A percentile compares a stretch with the other conserved stretches of the same genome.
Evolutionary conservation across 495 filamentous ascomycete species (phyloP).

Genomic region (Lichina pygmaea): DNA sequence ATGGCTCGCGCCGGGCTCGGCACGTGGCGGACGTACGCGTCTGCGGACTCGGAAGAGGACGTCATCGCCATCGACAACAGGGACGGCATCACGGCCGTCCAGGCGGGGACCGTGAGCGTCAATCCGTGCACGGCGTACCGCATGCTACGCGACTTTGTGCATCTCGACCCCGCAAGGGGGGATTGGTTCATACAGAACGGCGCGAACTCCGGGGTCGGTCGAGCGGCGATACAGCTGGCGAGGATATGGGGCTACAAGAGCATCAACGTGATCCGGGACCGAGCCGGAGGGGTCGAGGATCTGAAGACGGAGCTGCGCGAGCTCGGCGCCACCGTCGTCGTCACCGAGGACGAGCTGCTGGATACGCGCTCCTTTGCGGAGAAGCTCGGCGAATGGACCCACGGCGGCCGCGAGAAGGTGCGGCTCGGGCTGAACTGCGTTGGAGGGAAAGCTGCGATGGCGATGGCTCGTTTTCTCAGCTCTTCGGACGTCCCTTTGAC

Average conservation of each 20-base stretch:
- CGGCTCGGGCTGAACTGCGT: conserved; percentile 79
- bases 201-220: conserved; percentile 74
- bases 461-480: conserved; percentile 38
- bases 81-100: conserved; percentile 36
- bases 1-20: conserved; percentile 57
- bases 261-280: conserved; percentile 58
- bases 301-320: conserved; percentile 46
- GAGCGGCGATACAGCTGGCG: conserved; percentile 68
- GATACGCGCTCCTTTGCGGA: conserved; percentile 28
- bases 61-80: conserved; percentile 41
- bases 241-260: conserved; percentile 61
- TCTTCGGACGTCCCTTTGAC: background rate
- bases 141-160: conserved; percentile 66
- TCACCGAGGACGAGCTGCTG: conserved; percentile 57
- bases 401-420: conserved; percentile 34
- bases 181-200: conserved; percentile 94
- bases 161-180: conserved; percentile 32
- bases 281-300: conserved; percentile 25
- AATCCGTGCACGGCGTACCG: conserved; percentile 86
- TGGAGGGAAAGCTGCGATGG: conserved; percentile 56
- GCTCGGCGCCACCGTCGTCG: conserved; percentile 52
- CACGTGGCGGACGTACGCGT: conserved; percentile 78
- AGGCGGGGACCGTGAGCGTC: conserved; percentile 64
- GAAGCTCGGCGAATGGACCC: conserved; percentile 37
- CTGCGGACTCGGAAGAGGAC: conserved; percentile 29